These are phyloP conservation scores for Parastagonospora nodorum DNA, from an alignment of 2,329 filamentous ascomycete species.

Conservation along the genomic window DNA sequence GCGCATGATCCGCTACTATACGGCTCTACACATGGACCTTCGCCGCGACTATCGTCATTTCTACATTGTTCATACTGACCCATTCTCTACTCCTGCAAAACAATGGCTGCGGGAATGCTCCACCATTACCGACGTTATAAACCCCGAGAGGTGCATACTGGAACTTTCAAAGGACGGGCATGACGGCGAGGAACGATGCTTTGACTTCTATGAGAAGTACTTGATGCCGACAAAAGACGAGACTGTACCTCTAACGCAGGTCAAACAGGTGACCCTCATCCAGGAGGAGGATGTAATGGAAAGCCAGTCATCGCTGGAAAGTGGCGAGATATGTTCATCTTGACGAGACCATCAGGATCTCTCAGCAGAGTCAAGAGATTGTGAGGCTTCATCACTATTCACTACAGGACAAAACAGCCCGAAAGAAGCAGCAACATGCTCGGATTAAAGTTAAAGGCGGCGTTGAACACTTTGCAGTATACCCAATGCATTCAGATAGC, in stretches of 20 bases:
- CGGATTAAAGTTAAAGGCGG: too few relatives aligned
- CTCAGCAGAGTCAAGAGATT: not conserved
- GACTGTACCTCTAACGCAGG: not conserved
- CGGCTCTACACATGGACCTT: conserved; percentile 23
- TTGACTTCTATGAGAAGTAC: conserved; percentile 37
- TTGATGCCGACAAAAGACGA: conserved; percentile 7
- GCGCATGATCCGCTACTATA: conserved; percentile 34
- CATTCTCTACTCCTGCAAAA: conserved; percentile 11
- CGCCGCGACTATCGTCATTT: conserved; percentile 37
- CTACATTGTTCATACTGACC: conserved; percentile 39
- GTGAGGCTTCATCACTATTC: too few relatives aligned
- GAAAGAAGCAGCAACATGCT: too few relatives aligned
- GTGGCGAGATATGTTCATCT: not conserved
- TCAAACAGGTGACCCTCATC: too few relatives aligned
- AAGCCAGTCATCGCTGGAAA: too few relatives aligned
- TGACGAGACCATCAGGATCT: not conserved
- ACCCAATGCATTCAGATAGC: too few relatives aligned
- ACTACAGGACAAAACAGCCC: too few relatives aligned
- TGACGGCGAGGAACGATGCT: conserved; percentile 12
- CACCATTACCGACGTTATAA: conserved; percentile 35
- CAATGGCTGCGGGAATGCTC: conserved; percentile 30
- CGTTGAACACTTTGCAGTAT: too few relatives aligned
- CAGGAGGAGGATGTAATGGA: too few relatives aligned
- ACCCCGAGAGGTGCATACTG: conserved; percentile 30
- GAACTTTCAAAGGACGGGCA: conserved; percentile 23